Conservation (phyloP, 805 yeast species). For the Teunomyces atbi region DNA sequence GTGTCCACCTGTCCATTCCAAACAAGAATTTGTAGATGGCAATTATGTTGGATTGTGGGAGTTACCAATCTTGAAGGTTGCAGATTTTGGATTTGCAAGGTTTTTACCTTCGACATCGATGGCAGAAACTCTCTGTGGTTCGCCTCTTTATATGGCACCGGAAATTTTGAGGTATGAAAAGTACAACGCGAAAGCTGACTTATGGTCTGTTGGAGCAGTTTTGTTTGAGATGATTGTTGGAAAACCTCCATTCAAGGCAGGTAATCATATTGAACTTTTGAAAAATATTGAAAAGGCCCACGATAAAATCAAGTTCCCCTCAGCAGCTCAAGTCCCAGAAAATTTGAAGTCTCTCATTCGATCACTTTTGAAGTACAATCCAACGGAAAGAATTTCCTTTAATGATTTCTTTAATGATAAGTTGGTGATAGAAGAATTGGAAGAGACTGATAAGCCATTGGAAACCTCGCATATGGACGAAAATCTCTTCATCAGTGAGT, state of each 20-base stretch:
- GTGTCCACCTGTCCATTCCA: constrained; percentile 76
- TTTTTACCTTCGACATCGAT: constrained; percentile 88
- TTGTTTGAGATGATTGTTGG: constrained; percentile 94
- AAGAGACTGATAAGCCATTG: constrained; percentile 54
- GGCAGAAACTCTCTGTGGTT: constrained; percentile 97
- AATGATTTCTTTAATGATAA: constrained; percentile 81
- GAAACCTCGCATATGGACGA: constrained; percentile 71
- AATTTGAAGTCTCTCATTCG: constrained; percentile 70
- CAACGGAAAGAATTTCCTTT: constrained; percentile 84
- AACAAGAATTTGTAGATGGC: constrained; percentile 52
- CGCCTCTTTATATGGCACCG: constrained; percentile 98
- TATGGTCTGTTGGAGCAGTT: constrained; percentile 98
- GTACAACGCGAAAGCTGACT: constrained; percentile 94
- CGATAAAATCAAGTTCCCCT: constrained; percentile 77
- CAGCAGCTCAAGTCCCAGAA: constrained; percentile 58
- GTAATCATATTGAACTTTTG: constrained; percentile 85
- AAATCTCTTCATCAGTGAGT: constrained; percentile 82
- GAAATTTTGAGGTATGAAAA: constrained; percentile 92
- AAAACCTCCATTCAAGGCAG: constrained; percentile 93
- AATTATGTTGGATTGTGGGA: constrained; percentile 81
- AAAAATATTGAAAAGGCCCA: constrained; percentile 81
- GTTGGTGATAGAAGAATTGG: constrained; percentile 55
- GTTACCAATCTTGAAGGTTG: constrained; percentile 86
- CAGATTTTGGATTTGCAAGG: constrained; percentile 97
- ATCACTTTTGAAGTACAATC: constrained; percentile 75